Evolutionary conservation across 768 basidiomycete species (phyloP).

Genomic region (Roridomyces roridus): DNA sequence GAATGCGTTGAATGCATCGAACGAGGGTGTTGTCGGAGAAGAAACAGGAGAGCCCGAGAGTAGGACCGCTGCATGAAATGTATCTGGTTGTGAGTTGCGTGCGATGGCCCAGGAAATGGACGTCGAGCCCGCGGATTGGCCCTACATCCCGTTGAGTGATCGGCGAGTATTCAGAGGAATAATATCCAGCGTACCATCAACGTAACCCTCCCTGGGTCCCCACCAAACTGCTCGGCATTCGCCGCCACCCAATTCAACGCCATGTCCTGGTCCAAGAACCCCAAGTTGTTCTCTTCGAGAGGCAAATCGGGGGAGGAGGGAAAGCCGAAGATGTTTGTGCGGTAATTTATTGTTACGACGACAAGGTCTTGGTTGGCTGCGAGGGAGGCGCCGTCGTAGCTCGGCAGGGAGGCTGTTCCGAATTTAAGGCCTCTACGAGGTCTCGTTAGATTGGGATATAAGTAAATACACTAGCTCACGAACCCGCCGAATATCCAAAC

Average conservation of each 20-base stretch:
- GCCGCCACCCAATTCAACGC: neutral
- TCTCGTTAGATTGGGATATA: neutral
- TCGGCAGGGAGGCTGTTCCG: constrained; percentile 3
- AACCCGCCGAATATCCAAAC: constrained; percentile 18
- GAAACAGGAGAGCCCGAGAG: too few species aligned
- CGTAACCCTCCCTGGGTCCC: neutral
- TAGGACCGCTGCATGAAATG: too few species aligned
- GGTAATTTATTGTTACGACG: constrained; percentile 4
- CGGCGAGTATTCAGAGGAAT: too few species aligned
- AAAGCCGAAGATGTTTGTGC: constrained; percentile 7
- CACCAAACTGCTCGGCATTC: neutral
- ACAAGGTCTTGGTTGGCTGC: too few species aligned
- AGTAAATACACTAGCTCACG: neutral
- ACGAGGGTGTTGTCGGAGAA: too few species aligned
- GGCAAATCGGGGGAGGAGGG: neutral
- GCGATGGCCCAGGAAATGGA: too few species aligned
- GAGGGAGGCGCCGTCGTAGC: constrained; percentile 8
- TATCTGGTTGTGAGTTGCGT: too few species aligned
- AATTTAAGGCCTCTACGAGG: neutral
- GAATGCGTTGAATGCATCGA: too few species aligned
- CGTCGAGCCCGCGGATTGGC: too few species aligned
- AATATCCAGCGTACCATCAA: too few species aligned
- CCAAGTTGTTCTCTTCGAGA: neutral
- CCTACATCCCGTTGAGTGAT: too few species aligned
- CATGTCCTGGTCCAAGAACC: neutral